Evolutionary conservation across 768 basidiomycete species (phyloP).

Genomic region (Grammothele lineata): DNA sequence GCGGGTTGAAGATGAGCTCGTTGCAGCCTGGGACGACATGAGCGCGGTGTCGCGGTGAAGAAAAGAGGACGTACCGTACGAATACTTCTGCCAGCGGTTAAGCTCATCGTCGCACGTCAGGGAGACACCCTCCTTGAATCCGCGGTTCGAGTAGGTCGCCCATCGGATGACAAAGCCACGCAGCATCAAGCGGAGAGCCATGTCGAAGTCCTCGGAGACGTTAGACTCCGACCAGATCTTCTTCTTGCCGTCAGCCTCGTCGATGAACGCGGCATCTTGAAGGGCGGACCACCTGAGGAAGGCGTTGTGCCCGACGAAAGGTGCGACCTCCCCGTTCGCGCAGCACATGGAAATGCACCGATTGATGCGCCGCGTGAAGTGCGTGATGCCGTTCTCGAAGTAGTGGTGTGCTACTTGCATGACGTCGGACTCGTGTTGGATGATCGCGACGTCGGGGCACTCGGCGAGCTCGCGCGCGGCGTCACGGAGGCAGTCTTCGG

Average conservation of each 20-base stretch:
- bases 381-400: constrained; percentile 88
- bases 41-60: background rate
- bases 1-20: constrained; percentile 82
- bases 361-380: constrained; percentile 86
- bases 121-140: constrained; percentile 92
- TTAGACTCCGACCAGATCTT: constrained; percentile 84
- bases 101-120: constrained; percentile 88
- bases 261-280: constrained; percentile 79
- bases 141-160: constrained; percentile 82
- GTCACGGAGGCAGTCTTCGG: constrained; percentile 88
- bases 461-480: constrained; percentile 82
- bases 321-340: constrained; percentile 78
- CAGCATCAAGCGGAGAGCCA: constrained; percentile 63
- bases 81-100: constrained; percentile 90
- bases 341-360: constrained; percentile 75
- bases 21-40: constrained; percentile 47
- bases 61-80: constrained; percentile 47
- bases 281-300: constrained; percentile 90
- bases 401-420: constrained; percentile 89
- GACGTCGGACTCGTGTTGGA: constrained; percentile 91
- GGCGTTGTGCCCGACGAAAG: constrained; percentile 85
- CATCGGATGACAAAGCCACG: constrained; percentile 75
- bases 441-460: constrained; percentile 80
- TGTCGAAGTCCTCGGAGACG: constrained; percentile 82
- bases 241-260: constrained; percentile 54